phyloP scores from a whole-genome alignment of 139 green algal species.

The Spirogloea muscicola region DNA sequence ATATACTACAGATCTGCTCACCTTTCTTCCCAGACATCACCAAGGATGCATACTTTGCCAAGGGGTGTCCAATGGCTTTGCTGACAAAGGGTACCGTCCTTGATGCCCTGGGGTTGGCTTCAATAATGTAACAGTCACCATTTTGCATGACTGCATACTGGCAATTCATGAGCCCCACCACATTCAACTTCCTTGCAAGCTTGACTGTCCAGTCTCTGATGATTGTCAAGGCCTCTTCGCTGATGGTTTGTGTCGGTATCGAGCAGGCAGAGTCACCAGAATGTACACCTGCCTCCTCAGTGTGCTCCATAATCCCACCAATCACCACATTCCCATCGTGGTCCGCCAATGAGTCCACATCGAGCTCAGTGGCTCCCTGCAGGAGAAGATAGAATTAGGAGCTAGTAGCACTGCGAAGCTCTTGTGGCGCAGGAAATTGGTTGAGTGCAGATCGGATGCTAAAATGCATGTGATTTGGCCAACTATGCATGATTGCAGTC shows the following conservation, averaged over 20 bases:
- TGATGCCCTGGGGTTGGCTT: slow-evolving; percentile 95
- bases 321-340: slow-evolving; percentile 88
- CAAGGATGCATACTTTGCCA: slow-evolving; percentile 93
- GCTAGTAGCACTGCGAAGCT: no score
- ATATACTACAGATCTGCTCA: no score
- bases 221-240: slow-evolving; percentile 63
- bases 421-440: no score
- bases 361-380: slow-evolving; percentile 81
- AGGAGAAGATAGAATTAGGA: no score
- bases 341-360: slow-evolving; percentile 90
- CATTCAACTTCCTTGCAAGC: slow-evolving; percentile 69
- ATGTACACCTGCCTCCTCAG: slow-evolving; percentile 92
- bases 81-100: slow-evolving; percentile 97
- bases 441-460: no score
- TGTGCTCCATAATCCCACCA: slow-evolving; percentile 98
- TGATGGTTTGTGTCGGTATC: slow-evolving; percentile 87
- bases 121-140: slow-evolving; percentile 92
- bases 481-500: no score
- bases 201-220: slow-evolving; percentile 85
- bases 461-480: no score
- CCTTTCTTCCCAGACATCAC: slow-evolving; percentile 89
- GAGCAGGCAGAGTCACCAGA: slow-evolving; percentile 90
- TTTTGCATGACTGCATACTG: slow-evolving; percentile 90
- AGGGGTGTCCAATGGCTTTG: slow-evolving; percentile 94
- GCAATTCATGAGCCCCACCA: slow-evolving; percentile 98